phyloP scores from a whole-genome alignment of 139 green algal species.

The Micromonas pusilla region DNA sequence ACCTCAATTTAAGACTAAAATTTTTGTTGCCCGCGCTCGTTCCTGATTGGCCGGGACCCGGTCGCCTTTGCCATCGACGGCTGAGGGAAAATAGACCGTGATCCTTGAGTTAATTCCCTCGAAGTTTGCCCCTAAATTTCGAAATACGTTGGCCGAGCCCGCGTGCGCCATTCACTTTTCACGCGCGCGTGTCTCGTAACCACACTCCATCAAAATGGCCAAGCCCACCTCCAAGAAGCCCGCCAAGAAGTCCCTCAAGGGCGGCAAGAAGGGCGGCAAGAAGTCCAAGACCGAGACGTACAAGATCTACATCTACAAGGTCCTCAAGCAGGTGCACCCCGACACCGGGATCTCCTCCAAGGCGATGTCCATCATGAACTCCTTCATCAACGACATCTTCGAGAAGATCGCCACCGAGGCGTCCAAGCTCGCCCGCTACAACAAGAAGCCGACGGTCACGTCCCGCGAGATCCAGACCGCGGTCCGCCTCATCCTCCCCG shows the following conservation, averaged over 20 bases:
- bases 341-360: constrained; percentile 93
- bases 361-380: constrained; percentile 91
- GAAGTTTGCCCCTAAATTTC: too few species aligned
- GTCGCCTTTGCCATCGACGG: too few species aligned
- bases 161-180: too few species aligned
- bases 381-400: constrained; percentile 57
- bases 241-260: constrained; percentile 37
- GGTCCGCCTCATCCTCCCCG: constrained; percentile 68
- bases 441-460: constrained; percentile 75
- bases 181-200: too few species aligned
- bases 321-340: constrained; percentile 90
- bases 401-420: constrained; percentile 59
- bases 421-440: constrained; percentile 60
- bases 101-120: too few species aligned
- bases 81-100: too few species aligned
- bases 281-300: constrained; percentile 78
- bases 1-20: too few species aligned
- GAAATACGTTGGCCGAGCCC: too few species aligned
- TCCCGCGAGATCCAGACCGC: constrained; percentile 72
- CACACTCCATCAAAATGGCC: constrained; percentile 25
- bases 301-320: constrained; percentile 99
- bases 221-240: constrained; percentile 40
- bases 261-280: constrained; percentile 37
- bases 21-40: too few species aligned
- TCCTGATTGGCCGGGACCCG: too few species aligned